A percentile compares a stretch with the other conserved stretches of the same genome.
These are phyloP conservation scores for Pseudopyrenochaeta lycopersici DNA, from an alignment of 2,329 filamentous ascomycete species.

Conservation along the genomic window DNA sequence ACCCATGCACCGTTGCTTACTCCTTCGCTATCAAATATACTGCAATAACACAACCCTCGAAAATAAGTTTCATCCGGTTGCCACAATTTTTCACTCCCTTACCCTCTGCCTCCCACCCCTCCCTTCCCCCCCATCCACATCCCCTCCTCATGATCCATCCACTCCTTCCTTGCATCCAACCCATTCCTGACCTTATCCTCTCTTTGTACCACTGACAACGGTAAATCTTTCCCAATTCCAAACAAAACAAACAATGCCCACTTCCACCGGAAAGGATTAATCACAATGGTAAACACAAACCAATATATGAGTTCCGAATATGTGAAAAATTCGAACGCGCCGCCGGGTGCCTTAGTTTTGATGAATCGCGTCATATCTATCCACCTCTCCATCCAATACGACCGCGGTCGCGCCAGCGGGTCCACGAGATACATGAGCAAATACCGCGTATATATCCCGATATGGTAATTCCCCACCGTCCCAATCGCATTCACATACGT, in stretches of 20 bases:
- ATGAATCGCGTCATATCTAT: constrained; percentile 82
- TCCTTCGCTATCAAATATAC: too few species aligned
- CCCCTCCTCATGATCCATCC: too few species aligned
- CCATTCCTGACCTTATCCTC: constrained; percentile 71
- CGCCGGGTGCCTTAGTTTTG: constrained; percentile 71
- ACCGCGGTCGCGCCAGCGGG: constrained; percentile 74
- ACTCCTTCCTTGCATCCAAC: too few species aligned
- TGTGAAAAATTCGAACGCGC: constrained; percentile 89
- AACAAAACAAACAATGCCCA: constrained; percentile 87
- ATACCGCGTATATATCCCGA: constrained; percentile 87
- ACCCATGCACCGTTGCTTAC: too few species aligned
- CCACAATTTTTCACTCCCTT: too few species aligned
- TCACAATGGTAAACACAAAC: constrained; percentile 79
- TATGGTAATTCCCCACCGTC: constrained; percentile 86
- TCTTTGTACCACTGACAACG: constrained; percentile 69
- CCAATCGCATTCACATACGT: constrained; percentile 84
- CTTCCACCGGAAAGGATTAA: constrained; percentile 92
- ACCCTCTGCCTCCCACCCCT: too few species aligned
- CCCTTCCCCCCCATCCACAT: too few species aligned
- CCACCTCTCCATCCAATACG: constrained; percentile 83
- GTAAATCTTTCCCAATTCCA: constrained; percentile 73
- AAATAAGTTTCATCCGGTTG: too few species aligned
- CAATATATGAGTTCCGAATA: constrained; percentile 86
- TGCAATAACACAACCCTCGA: too few species aligned
- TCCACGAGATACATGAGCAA: constrained; percentile 87